A percentile compares a stretch with the other conserved stretches of the same genome.
Evolutionary conservation across 768 basidiomycete genomes (phyloP).

Genomic region (Trametes coccinea): DNA sequence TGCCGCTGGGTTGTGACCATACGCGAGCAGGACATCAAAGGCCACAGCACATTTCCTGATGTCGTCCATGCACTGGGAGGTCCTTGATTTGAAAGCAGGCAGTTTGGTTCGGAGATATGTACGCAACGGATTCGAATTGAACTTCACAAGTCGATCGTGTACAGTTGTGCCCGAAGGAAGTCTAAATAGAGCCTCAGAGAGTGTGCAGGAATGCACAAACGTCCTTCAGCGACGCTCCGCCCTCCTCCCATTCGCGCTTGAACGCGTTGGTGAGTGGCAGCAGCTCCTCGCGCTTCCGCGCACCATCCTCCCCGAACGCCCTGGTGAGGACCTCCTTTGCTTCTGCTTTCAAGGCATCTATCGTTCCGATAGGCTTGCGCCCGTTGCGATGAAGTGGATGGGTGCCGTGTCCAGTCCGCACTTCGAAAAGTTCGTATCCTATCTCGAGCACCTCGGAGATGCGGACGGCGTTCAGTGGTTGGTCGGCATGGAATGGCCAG

Average conservation of each 20-base stretch:
- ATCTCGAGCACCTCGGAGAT: constrained; percentile 24
- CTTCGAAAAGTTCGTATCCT: constrained; percentile 32
- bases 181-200: no score
- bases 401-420: constrained; percentile 25
- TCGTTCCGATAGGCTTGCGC: constrained; percentile 22
- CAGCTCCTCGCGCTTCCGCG: constrained; percentile 26
- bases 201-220: constrained; percentile 2
- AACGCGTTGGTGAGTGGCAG: constrained; percentile 3
- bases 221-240: constrained; percentile 5
- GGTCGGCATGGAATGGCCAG: constrained; percentile 30
- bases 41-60: no score
- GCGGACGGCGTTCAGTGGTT: constrained; percentile 26
- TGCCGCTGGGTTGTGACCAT: background rate
- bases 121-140: no score
- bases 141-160: no score
- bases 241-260: constrained; percentile 11
- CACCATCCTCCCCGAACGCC: constrained; percentile 29
- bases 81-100: no score
- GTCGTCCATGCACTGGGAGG: no score
- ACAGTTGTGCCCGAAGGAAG: no score
- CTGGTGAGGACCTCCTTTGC: constrained; percentile 20
- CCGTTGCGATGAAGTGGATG: constrained; percentile 24
- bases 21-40: no score
- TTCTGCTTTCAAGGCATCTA: constrained; percentile 27
- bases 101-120: no score